Evolutionary conservation across 2,329 filamentous ascomycete genomes (phyloP).

Genomic region (Aureobasidium zeae): DNA sequence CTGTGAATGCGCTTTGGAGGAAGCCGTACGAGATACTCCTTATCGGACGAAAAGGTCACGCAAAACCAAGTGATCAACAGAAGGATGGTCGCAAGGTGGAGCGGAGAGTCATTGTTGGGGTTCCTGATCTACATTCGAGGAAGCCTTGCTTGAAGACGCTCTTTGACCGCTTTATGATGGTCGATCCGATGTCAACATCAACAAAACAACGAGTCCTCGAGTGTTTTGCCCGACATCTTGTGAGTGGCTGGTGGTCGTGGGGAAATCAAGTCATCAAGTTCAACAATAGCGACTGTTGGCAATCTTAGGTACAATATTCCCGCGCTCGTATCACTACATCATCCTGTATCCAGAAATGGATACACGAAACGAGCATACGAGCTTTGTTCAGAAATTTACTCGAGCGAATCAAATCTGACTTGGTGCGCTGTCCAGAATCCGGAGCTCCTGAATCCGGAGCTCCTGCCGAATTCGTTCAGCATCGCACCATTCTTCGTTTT

Average conservation of each 20-base stretch:
- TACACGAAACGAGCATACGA: conserved; percentile 15
- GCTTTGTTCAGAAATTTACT: no score
- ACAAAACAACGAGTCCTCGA: conserved; percentile 54
- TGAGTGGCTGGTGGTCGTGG: conserved; percentile 70
- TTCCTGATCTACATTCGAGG: conserved; percentile 67
- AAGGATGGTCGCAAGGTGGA: conserved; percentile 24
- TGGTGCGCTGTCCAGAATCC: no score
- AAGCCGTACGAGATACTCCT: conserved; percentile 70
- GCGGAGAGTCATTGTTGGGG: conserved; percentile 54
- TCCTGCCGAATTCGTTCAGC: no score
- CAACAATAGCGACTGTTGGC: conserved; percentile 50
- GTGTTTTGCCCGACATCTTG: conserved; percentile 65
- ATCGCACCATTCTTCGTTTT: no score
- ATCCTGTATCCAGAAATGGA: conserved; percentile 8
- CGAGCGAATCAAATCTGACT: no score
- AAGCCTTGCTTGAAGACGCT: conserved; percentile 62
- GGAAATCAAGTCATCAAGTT: conserved; percentile 65
- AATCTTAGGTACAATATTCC: no score
- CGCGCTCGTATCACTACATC: conserved; percentile 11
- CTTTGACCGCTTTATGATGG: conserved; percentile 33
- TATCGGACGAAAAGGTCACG: conserved; percentile 39
- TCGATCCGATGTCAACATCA: conserved; percentile 40
- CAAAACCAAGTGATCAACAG: conserved; percentile 16
- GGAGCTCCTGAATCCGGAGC: no score
- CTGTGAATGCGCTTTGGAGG: conserved; percentile 53